Conservation (phyloP, 140 eudicot genomes). For the Flaveria floridana region DNA sequence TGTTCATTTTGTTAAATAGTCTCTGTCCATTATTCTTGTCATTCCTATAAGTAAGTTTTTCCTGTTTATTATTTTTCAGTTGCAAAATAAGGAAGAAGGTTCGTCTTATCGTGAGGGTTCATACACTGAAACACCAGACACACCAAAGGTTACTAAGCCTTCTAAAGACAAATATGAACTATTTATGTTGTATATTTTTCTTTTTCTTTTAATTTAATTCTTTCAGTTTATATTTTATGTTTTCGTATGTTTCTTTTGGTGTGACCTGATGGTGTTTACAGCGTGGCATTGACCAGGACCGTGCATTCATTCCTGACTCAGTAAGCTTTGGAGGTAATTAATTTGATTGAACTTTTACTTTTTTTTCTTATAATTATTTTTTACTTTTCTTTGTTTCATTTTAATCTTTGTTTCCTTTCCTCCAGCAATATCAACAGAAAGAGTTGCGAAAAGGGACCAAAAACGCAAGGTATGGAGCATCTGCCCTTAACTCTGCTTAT, state of each 20-base stretch:
- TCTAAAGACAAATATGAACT: not conserved
- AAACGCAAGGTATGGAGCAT: slow-evolving; percentile 71
- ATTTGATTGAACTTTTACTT: not conserved
- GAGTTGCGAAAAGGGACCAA: slow-evolving; percentile 80
- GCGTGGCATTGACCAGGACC: slow-evolving; percentile 78
- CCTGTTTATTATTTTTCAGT: slow-evolving; percentile 36
- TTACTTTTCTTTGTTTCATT: not conserved
- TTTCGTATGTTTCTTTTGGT: slow-evolving; percentile 23
- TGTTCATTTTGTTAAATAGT: not conserved
- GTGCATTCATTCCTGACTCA: slow-evolving; percentile 72
- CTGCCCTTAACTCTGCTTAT: not conserved
- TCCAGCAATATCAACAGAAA: slow-evolving; percentile 60
- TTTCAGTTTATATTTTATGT: slow-evolving; percentile 16
- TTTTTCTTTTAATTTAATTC: not conserved
- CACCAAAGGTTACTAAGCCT: slow-evolving; percentile 66
- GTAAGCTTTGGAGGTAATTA: slow-evolving; percentile 72
- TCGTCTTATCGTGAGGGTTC: slow-evolving; percentile 83
- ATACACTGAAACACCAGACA: slow-evolving; percentile 77
- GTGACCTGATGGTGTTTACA: slow-evolving; percentile 41
- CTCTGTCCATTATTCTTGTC: not conserved
- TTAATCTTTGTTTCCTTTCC: slow-evolving; percentile 12
- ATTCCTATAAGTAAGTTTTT: not conserved
- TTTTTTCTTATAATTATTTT: not conserved
- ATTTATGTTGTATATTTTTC: not conserved
- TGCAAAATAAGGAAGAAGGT: slow-evolving; percentile 93